phyloP scores from a whole-genome alignment of 345 rosid genomes.

The Citrus inodora region DNA sequence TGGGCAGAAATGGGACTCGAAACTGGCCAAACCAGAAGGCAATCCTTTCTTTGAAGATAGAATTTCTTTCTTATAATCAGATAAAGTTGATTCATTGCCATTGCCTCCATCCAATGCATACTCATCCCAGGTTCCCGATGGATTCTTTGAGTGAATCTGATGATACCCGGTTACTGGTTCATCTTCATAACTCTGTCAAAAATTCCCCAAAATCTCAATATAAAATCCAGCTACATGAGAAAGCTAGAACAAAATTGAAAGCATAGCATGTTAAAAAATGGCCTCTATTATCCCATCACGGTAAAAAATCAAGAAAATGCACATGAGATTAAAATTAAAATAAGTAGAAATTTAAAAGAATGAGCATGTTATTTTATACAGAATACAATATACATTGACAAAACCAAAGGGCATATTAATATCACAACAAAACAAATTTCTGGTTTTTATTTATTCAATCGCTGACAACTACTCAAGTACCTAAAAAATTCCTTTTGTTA shows the following conservation, averaged over 20 bases:
- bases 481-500: background rate
- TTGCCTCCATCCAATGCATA: conserved; percentile 47
- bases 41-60: conserved; percentile 55
- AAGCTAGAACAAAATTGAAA: background rate
- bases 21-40: conserved; percentile 29
- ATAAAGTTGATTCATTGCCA: conserved; percentile 38
- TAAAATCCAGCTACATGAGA: background rate
- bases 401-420: background rate
- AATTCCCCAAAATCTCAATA: background rate
- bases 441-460: background rate
- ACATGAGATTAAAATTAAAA: background rate
- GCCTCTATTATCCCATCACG: background rate
- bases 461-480: background rate
- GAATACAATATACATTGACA: background rate
- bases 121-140: conserved; percentile 74
- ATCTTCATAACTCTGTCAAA: conserved; percentile 79
- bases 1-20: conserved; percentile 49
- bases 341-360: background rate
- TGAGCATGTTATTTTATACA: background rate
- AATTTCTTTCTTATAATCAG: conserved; percentile 53
- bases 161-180: conserved; percentile 52
- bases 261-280: background rate
- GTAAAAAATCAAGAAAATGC: background rate
- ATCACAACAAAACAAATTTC: background rate
- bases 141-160: conserved; percentile 38